Evolutionary conservation across 2,329 filamentous ascomycete species (phyloP), one percentile per base, ranked within the genome.

Genomic region (Boeremia exigua): DNA sequence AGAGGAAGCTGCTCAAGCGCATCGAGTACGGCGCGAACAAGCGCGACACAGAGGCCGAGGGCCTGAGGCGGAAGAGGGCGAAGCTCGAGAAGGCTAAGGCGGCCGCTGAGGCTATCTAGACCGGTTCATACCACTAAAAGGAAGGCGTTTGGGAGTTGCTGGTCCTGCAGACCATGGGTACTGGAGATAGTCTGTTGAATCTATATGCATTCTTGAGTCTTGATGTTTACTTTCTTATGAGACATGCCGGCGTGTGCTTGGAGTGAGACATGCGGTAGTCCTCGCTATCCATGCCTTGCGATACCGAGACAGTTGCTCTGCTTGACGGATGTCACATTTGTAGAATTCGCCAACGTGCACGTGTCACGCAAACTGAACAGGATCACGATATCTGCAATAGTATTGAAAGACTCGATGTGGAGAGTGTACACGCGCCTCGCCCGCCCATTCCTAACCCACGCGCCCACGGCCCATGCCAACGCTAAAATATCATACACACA

Each of bases 21-120:
- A 99, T 99, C 91, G 84, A 92, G 72, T 96, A 96, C 79, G 92
- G 88, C 60, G 96, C 97, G 78, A 93, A 89, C 79, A 93, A 95
- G 84, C 91, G 92, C 82, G 94, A 94, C 65, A 89, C 87, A 25
- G 92, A 96, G 80, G 91, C 94, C 43, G 89, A 94, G 81, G 90
- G 88, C 79, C 80, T 99, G 75, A 85, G 93, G 66, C 85, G 84
- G 54, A 99, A 99, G 88, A 87, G 91, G 78, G 90, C 95, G 79
- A 96, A 87, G 84, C 77, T 97, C 59, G 95, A 98, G 79, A 92
- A 75, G 59, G 69, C 66, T 0, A 74, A 71, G 57, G 63, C 65
- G 27, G 71, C 69, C 52, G 70, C 72, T 17, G 65, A 72, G 30
- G 68, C 65, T 1, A 50, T 50, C 32, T 50, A 23, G 11, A 32